Evolutionary conservation across 2,329 filamentous ascomycete species (phyloP).

Genomic region (Pseudogymnoascus sp.): DNA sequence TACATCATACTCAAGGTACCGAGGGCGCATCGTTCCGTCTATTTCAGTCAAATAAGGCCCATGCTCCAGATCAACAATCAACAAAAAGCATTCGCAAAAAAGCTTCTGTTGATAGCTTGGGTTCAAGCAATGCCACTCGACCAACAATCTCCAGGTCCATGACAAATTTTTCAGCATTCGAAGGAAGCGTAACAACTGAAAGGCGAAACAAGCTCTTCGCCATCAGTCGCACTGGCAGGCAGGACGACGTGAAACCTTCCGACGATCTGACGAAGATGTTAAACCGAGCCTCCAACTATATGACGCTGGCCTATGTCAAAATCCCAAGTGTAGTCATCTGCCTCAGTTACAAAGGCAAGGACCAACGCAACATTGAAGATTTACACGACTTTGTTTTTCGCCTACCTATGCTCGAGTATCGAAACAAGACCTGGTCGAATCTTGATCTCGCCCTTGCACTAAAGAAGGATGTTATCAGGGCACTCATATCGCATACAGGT

Average conservation of each 20-base stretch:
- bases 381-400: conserved; percentile 97
- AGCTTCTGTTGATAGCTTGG: conserved; percentile 25
- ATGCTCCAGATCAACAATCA: conserved; percentile 16
- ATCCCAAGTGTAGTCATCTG: conserved; percentile 93
- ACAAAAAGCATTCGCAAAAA: conserved; percentile 23
- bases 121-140: conserved; percentile 19
- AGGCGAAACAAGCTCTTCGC: conserved; percentile 43
- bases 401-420: conserved; percentile 86
- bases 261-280: conserved; percentile 98
- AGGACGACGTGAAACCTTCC: conserved; percentile 55
- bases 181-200: conserved; percentile 23
- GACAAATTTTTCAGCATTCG: conserved; percentile 18
- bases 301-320: conserved; percentile 93
- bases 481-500: conserved; percentile 88
- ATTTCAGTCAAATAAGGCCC: conserved; percentile 32
- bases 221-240: conserved; percentile 39
- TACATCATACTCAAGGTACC: conserved; percentile 21
- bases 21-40: conserved; percentile 33
- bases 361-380: conserved; percentile 91
- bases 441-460: conserved; percentile 85
- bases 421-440: conserved; percentile 99
- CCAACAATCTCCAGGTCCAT: conserved; percentile 20
- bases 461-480: conserved; percentile 90
- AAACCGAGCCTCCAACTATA: conserved; percentile 86
- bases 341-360: conserved; percentile 91